phyloP scores from a whole-genome alignment of 352 stramenopile genomes.

The Phytophthora melonis region DNA sequence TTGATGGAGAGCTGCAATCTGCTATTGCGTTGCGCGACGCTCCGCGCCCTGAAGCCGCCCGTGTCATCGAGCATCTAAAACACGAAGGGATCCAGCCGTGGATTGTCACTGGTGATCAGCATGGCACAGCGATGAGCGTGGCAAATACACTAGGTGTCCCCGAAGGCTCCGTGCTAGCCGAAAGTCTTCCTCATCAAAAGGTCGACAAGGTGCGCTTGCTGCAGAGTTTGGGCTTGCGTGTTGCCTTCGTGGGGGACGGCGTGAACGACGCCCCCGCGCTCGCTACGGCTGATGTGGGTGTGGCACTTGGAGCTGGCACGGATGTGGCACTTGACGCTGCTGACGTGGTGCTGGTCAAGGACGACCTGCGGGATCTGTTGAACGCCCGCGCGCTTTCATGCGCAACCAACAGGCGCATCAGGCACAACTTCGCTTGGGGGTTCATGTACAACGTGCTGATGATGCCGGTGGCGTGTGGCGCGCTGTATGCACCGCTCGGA shows the following conservation, averaged over 20 bases:
- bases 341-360: conserved; percentile 80
- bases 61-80: conserved; percentile 65
- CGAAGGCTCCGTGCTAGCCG: conserved; percentile 63
- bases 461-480: conserved; percentile 80
- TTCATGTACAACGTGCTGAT: conserved; percentile 81
- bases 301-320: conserved; percentile 72
- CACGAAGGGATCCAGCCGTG: conserved; percentile 68
- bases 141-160: conserved; percentile 60
- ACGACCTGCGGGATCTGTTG: conserved; percentile 72
- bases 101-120: conserved; percentile 84
- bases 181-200: conserved; percentile 81
- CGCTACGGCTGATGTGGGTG: conserved; percentile 73
- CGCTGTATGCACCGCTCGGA: conserved; percentile 65
- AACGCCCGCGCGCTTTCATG: conserved; percentile 70
- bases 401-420: conserved; percentile 74
- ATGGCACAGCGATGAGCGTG: conserved; percentile 62
- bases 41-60: conserved; percentile 56
- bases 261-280: conserved; percentile 79
- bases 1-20: conserved; percentile 62
- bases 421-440: conserved; percentile 79
- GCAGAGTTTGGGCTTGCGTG: conserved; percentile 72
- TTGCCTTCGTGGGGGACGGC: conserved; percentile 81
- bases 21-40: conserved; percentile 67
- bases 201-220: conserved; percentile 78
- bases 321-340: conserved; percentile 78